These are phyloP conservation scores for Geotrichum carabidarum DNA, from an alignment of 1,139 yeast genomes.

Conservation along the genomic window DNA sequence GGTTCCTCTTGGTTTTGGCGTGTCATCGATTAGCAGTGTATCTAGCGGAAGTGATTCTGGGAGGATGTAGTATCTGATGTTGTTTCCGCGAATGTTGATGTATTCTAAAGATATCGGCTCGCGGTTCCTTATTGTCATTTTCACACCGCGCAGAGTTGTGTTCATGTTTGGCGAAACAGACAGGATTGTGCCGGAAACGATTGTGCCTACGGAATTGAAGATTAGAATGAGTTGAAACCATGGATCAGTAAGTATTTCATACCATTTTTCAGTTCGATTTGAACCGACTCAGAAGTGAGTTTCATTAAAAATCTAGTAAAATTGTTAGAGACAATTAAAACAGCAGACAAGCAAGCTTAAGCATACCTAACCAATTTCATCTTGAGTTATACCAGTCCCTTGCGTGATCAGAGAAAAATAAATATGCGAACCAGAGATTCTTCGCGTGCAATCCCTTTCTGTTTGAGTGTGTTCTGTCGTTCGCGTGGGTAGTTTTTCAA, in stretches of 20 bases:
- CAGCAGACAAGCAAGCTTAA: not conserved
- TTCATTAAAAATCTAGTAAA: slow-evolving; percentile 70
- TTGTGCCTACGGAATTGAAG: slow-evolving; percentile 39
- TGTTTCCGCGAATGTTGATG: slow-evolving; percentile 85
- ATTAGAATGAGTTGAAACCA: slow-evolving; percentile 2
- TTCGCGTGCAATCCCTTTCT: not conserved
- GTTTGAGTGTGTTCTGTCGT: not conserved
- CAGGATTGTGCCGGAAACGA: slow-evolving; percentile 63
- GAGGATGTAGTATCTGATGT: slow-evolving; percentile 73
- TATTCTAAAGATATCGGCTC: slow-evolving; percentile 72
- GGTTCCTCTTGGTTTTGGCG: slow-evolving; percentile 42
- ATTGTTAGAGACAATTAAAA: not conserved
- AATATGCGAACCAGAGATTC: not conserved
- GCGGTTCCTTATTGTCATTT: slow-evolving; percentile 64
- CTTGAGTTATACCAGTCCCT: slow-evolving; percentile 14
- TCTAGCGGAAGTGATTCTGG: slow-evolving; percentile 90
- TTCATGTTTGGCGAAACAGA: slow-evolving; percentile 93
- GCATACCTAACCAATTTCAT: slow-evolving; percentile 53
- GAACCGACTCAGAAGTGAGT: slow-evolving; percentile 78
- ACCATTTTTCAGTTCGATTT: slow-evolving; percentile 90
- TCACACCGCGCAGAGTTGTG: slow-evolving; percentile 75
- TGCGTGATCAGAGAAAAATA: not conserved
- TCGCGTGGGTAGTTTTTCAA: slow-evolving; percentile 3
- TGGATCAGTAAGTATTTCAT: slow-evolving; percentile 18
- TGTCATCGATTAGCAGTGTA: slow-evolving; percentile 58